These are phyloP conservation scores for Linum lewisii DNA, from an alignment of 345 rosid genomes.

Conservation along the genomic window DNA sequence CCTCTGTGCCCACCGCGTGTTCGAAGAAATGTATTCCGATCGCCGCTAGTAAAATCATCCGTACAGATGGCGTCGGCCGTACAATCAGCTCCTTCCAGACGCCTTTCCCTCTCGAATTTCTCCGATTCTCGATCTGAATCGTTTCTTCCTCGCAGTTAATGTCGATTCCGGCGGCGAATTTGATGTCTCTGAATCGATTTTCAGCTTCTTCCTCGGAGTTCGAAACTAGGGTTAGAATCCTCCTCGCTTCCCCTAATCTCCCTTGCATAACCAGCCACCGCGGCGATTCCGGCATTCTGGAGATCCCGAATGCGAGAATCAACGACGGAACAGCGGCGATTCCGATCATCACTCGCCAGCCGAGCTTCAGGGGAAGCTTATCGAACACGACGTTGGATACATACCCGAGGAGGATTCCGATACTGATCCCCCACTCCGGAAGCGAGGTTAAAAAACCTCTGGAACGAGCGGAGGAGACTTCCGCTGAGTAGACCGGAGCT, in stretches of 20 bases:
- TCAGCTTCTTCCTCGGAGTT: conserved; percentile 57
- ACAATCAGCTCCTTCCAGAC: conserved; percentile 68
- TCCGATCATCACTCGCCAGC: conserved; percentile 90
- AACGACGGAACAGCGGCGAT: conserved; percentile 68
- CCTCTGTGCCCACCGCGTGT: conserved; percentile 71
- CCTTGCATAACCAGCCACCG: conserved; percentile 75
- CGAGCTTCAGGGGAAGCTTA: conserved; percentile 47
- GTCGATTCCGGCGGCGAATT: conserved; percentile 53
- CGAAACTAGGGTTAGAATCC: conserved; percentile 31
- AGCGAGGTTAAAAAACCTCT: conserved; percentile 63
- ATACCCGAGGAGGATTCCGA: conserved; percentile 68
- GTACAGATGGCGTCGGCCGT: conserved; percentile 46
- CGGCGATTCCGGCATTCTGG: conserved; percentile 80
- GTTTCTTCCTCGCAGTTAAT: conserved; percentile 27
- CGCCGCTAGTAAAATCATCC: conserved; percentile 55
- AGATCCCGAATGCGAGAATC: conserved; percentile 37
- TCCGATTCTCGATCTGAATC: conserved; percentile 12
- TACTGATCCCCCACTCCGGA: conserved; percentile 66
- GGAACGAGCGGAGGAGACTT: conserved; percentile 53
- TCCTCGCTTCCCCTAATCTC: conserved; percentile 47
- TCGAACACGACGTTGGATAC: conserved; percentile 51
- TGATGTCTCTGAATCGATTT: conserved; percentile 45
- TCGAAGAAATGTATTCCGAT: conserved; percentile 76
- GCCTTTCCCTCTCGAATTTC: conserved; percentile 31
- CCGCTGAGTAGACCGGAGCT: conserved; percentile 84